phyloP scores from a whole-genome alignment of 352 stramenopile species.

The Pythium dissotocum region DNA sequence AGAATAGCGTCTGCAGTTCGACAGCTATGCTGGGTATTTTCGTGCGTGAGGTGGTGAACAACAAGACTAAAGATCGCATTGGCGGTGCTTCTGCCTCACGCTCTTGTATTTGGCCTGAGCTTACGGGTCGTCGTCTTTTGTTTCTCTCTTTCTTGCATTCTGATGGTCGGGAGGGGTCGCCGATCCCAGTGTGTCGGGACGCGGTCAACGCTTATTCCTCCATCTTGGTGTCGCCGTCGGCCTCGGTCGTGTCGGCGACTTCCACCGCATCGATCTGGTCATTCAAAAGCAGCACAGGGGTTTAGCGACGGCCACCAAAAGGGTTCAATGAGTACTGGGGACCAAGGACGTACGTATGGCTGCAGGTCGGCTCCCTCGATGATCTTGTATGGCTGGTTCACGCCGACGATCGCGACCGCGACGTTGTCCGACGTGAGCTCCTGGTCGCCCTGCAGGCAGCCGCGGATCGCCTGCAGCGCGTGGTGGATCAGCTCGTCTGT shows the following conservation, averaged over 20 bases:
- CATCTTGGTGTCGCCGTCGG: slow-evolving; percentile 82
- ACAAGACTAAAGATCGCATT: neutral
- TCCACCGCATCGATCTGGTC: slow-evolving; percentile 83
- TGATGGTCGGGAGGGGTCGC: neutral
- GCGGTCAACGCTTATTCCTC: slow-evolving; percentile 51
- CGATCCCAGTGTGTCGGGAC: slow-evolving; percentile 1
- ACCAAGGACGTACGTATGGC: slow-evolving; percentile 84
- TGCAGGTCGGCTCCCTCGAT: slow-evolving; percentile 94
- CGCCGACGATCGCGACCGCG: slow-evolving; percentile 93
- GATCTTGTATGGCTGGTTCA: slow-evolving; percentile 92
- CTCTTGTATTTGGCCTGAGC: slow-evolving; percentile 14
- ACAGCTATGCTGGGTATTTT: neutral
- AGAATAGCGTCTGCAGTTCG: neutral
- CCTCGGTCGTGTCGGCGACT: slow-evolving; percentile 82
- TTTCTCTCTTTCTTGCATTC: neutral
- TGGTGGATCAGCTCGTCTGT: slow-evolving; percentile 98
- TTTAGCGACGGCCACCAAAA: neutral
- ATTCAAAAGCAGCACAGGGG: neutral
- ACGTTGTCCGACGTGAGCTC: slow-evolving; percentile 94
- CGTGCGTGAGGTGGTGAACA: neutral
- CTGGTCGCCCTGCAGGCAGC: slow-evolving; percentile 95
- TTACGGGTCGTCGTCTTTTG: slow-evolving; percentile 5
- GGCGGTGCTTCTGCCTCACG: neutral
- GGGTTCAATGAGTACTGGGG: neutral
- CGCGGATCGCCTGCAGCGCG: slow-evolving; percentile 94